phyloP scores from a whole-genome alignment of 108 stramenopile species.

The Pseudonitzschia delicatissima region DNA sequence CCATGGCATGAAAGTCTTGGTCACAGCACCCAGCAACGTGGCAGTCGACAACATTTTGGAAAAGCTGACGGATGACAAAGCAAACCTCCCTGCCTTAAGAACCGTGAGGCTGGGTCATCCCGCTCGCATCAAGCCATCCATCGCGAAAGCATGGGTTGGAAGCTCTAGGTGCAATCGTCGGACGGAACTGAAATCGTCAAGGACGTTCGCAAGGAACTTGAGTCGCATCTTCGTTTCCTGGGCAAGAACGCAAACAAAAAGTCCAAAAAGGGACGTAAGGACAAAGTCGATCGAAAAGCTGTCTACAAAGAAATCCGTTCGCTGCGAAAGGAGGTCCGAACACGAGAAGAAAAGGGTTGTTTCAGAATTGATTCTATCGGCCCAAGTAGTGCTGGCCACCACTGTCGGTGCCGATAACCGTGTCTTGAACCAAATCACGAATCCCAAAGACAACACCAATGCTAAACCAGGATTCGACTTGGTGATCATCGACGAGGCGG shows the following conservation, averaged over 20 bases:
- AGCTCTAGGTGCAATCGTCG: conserved; percentile 76
- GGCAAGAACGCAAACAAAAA: conserved; percentile 34
- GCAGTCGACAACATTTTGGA: conserved; percentile 97
- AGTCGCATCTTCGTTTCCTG: conserved; percentile 49
- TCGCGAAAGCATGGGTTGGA: conserved; percentile 90
- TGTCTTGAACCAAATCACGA: conserved; percentile 46
- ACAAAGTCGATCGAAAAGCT: conserved; percentile 38
- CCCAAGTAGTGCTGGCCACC: conserved; percentile 88
- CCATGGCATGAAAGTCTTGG: conserved; percentile 78
- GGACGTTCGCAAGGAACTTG: conserved; percentile 87
- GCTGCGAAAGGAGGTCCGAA: conserved; percentile 82
- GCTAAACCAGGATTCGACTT: conserved; percentile 79
- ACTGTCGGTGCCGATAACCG: conserved; percentile 83
- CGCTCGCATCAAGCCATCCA: conserved; percentile 79
- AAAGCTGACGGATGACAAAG: conserved; percentile 58
- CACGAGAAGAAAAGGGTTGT: conserved; percentile 90
- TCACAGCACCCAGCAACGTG: conserved; percentile 98
- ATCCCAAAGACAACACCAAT: conserved; percentile 19
- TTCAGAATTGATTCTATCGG: conserved; percentile 57
- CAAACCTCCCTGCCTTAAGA: conserved; percentile 36
- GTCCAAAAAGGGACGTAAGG: background rate
- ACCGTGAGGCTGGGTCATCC: conserved; percentile 95
- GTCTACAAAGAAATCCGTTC: conserved; percentile 75
- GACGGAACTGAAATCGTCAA: conserved; percentile 95
- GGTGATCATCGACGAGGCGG: conserved; percentile 98